Conservation (phyloP, 2,329 filamentous ascomycete species). For the Teratosphaeria destructans region DNA sequence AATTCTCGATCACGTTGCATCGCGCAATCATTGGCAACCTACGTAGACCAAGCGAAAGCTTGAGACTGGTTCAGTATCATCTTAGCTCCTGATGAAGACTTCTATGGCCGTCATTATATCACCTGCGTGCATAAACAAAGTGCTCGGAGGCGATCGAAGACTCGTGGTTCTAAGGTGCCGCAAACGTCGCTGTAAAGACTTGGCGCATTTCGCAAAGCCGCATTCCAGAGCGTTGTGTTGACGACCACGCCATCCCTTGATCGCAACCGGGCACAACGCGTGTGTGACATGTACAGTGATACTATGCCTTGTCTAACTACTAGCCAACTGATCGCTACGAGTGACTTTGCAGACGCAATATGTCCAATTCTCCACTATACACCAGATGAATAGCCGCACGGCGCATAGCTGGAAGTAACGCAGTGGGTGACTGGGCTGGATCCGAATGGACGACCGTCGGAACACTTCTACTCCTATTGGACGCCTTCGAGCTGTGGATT, state of each 20-base stretch:
- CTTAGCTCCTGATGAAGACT: no score
- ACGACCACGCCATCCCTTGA: not conserved
- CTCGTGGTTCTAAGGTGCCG: not conserved
- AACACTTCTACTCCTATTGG: not conserved
- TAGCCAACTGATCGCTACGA: not conserved
- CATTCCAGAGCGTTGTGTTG: constrained; percentile 17
- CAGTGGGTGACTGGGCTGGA: not conserved
- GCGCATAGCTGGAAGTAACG: no score
- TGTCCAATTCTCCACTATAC: not conserved
- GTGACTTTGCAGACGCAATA: not conserved
- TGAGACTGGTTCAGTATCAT: not conserved
- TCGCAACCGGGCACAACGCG: not conserved
- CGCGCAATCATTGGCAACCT: not conserved
- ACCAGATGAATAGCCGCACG: not conserved
- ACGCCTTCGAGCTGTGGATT: not conserved
- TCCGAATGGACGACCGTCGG: not conserved
- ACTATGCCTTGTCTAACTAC: not conserved
- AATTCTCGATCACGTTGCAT: no score
- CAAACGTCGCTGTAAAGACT: not conserved
- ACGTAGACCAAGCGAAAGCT: not conserved
- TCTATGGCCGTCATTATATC: not conserved
- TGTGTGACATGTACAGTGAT: no score
- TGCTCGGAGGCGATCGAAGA: not conserved
- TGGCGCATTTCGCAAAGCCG: constrained; percentile 5
- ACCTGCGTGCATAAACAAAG: not conserved